These are phyloP conservation scores for Metahyphopichia silvanorum DNA, from an alignment of 805 yeast species.

Conservation along the genomic window DNA sequence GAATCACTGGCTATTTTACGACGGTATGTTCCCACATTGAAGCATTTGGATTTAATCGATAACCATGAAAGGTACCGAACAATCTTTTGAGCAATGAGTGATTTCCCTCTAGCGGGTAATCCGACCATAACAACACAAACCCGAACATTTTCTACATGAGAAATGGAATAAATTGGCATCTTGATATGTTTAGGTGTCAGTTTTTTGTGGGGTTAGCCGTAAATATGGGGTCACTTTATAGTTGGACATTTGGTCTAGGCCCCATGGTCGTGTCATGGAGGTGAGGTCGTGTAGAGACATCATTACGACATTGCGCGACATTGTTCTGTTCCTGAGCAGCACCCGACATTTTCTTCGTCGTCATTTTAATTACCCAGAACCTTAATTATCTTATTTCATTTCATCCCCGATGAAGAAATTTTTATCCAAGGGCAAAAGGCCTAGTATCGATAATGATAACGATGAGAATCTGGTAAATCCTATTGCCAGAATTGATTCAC, in stretches of 20 bases:
- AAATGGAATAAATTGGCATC: constrained; percentile 59
- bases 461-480: neutral
- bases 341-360: too few species aligned
- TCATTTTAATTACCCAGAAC: too few species aligned
- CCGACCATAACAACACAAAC: constrained; percentile 90
- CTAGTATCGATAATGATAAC: neutral
- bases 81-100: constrained; percentile 90
- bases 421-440: too few species aligned
- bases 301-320: too few species aligned
- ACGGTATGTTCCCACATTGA: constrained; percentile 86
- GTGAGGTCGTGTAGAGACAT: too few species aligned
- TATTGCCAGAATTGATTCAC: neutral
- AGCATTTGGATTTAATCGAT: constrained; percentile 79
- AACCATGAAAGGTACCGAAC: constrained; percentile 92
- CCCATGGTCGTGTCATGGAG: too few species aligned
- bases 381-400: too few species aligned
- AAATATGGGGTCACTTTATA: too few species aligned
- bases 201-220: too few species aligned
- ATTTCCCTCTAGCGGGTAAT: constrained; percentile 88
- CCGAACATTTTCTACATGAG: constrained; percentile 66
- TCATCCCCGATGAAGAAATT: too few species aligned
- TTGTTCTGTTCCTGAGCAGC: too few species aligned
- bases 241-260: too few species aligned
- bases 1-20: constrained; percentile 51
- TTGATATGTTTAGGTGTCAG: neutral